A percentile compares a stretch with the other conserved stretches of the same genome.
Conservation (phyloP, 108 stramenopile species). For the Pseudonitzschia multiseries region DNA sequence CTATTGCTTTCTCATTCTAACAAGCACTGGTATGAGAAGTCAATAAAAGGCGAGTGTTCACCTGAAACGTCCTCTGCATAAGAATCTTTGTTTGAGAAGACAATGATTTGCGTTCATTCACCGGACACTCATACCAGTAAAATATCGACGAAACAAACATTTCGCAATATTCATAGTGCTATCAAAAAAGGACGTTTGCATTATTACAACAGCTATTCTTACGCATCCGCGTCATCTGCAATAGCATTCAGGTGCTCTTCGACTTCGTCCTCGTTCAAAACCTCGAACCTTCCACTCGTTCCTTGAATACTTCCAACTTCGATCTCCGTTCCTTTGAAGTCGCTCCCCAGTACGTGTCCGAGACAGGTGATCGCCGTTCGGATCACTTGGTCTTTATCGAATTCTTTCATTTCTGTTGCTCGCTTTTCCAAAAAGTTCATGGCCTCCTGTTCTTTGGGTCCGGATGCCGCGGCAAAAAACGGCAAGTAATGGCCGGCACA, state of each 20-base stretch:
- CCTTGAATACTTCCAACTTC: constrained; percentile 91
- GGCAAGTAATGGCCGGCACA: constrained; percentile 98
- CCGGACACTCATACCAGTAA: too few relatives aligned
- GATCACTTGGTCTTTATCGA: constrained; percentile 64
- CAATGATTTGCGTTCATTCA: too few relatives aligned
- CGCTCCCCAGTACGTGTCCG: constrained; percentile 92
- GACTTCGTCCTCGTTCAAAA: constrained; percentile 92
- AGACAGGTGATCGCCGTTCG: constrained; percentile 91
- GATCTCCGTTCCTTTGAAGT: constrained; percentile 95
- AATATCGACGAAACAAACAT: too few relatives aligned
- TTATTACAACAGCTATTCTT: constrained; percentile 15
- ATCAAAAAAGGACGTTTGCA: neutral
- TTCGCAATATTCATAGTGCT: too few relatives aligned
- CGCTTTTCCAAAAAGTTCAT: constrained; percentile 98
- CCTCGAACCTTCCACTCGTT: constrained; percentile 69
- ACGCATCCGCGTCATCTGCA: constrained; percentile 95
- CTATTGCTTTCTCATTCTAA: too few relatives aligned
- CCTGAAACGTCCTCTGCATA: too few relatives aligned
- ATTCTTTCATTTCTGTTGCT: constrained; percentile 71
- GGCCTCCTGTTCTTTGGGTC: constrained; percentile 97
- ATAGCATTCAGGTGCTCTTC: constrained; percentile 96
- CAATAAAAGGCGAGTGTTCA: too few relatives aligned
- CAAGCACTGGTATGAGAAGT: too few relatives aligned
- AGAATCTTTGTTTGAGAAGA: too few relatives aligned
- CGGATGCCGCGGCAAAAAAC: constrained; percentile 91